Conservation (phyloP, 768 basidiomycete genomes). For the Hydnum rufescens region DNA sequence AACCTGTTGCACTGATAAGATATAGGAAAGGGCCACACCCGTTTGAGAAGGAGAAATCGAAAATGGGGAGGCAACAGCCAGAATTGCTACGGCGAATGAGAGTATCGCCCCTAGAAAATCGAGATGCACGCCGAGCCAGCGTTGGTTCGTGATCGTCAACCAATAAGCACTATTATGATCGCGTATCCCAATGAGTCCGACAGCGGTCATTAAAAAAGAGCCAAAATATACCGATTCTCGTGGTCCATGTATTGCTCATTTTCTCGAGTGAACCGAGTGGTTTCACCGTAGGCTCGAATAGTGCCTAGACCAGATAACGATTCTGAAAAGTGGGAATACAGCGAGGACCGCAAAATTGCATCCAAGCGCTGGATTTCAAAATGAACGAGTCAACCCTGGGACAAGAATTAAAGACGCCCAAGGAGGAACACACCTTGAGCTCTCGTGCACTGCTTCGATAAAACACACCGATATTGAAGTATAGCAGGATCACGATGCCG, state of each 20-base stretch:
- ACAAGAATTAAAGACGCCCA: neutral
- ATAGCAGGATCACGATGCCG: constrained; percentile 9
- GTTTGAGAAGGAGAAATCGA: constrained; percentile 45
- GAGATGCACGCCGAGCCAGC: constrained; percentile 53
- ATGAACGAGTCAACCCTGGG: constrained; percentile 6
- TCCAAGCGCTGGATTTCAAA: constrained; percentile 21
- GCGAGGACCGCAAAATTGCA: constrained; percentile 47
- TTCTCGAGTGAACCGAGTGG: constrained; percentile 37
- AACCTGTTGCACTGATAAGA: constrained; percentile 6
- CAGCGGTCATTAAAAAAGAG: no score
- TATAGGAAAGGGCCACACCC: constrained; percentile 50
- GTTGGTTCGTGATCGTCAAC: constrained; percentile 11
- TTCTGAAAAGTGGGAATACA: constrained; percentile 65
- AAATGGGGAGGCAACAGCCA: constrained; percentile 36
- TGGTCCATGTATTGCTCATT: constrained; percentile 52
- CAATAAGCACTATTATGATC: neutral
- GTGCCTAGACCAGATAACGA: constrained; percentile 51
- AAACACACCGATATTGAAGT: constrained; percentile 12
- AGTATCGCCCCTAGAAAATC: constrained; percentile 47
- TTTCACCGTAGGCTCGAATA: constrained; percentile 52
- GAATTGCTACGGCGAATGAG: constrained; percentile 44
- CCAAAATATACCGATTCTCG: constrained; percentile 42
- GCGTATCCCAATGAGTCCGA: no score
- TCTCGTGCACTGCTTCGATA: constrained; percentile 7
- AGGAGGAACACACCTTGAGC: constrained; percentile 10